Conservation (phyloP, 2,329 filamentous ascomycete genomes). For the Emmonsia crescens region DNA sequence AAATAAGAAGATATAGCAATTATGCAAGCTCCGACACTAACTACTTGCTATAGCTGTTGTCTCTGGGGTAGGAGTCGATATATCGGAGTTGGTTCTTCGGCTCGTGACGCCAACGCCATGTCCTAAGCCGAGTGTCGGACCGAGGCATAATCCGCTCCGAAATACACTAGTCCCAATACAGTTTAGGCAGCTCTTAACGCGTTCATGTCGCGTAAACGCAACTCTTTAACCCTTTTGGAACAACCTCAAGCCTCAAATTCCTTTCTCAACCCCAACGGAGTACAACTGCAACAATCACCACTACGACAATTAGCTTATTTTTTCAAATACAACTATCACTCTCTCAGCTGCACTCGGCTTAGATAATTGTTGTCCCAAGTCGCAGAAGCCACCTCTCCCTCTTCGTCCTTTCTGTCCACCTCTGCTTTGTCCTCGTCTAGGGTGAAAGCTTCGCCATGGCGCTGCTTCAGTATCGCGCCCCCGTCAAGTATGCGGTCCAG, state of each 20-base stretch:
- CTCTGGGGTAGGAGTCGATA: background rate
- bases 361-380: background rate
- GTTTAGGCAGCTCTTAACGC: slow-evolving; percentile 14
- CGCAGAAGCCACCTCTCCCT: background rate
- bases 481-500: slow-evolving; percentile 81
- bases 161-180: slow-evolving; percentile 8
- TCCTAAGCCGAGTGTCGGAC: slow-evolving; percentile 16
- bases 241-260: background rate
- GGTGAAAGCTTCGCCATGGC: slow-evolving; percentile 51
- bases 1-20: background rate
- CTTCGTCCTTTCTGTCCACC: background rate
- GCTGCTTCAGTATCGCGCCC: slow-evolving; percentile 65
- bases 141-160: slow-evolving; percentile 26
- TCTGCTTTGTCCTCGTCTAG: background rate
- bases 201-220: slow-evolving; percentile 7
- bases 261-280: background rate
- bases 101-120: slow-evolving; percentile 14
- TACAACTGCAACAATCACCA: background rate
- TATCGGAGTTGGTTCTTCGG: background rate
- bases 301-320: background rate
- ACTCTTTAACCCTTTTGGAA: slow-evolving; percentile 1
- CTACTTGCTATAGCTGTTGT: background rate
- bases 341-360: background rate
- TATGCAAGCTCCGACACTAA: background rate
- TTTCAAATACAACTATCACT: background rate